Base-by-base conservation (phyloP, 2,329 filamentous ascomycete species). In the Sporothrix schenckii region DNA sequence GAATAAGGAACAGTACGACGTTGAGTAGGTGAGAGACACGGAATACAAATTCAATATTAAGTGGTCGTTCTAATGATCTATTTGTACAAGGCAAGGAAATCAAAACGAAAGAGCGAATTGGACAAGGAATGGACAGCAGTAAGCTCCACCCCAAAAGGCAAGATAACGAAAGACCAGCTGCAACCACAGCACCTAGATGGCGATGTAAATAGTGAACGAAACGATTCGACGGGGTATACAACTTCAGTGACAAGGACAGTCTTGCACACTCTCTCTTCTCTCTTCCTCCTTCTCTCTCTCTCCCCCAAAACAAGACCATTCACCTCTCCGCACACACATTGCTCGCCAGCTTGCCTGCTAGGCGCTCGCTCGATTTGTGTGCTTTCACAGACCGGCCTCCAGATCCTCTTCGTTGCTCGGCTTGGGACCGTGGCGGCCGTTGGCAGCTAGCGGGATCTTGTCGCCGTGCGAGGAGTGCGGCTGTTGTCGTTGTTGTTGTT, bases 181-280 rank as follows among this genome's bases (percentile, higher is more conserved):
- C n/a, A 66, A 34, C 30, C 53, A 34, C 56, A 60, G 34, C 19
- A 19, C 16, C 56, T 21, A n/a, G 19, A 41, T 60, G 56, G 56
- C 16, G 34, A 41, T 41, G 41, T 60, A 60, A 60, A 60, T 60
- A 60, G 56, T 13, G 34, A 44, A 39, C 54, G n/a, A 58, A 58
- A 58, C 54, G 54, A 54, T n/a, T 11, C 2, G 19, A 21, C 54
- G 6, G 58, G 58, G 58, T 63, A 63, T 63, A 44, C 27, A 47
- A 63, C 19, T 47, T 4, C 58, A 9, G n/a, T 44, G n/a, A 13
- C 34, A 21, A 47, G 5, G 30, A 39, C 39, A 63, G 16, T 47
- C 39, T 27, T 47, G 13, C 13, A 13, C 10, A n/a, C 13, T 7
- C 61, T 65, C 21, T 50, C 27, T 30, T 30, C 60, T 21, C 61